phyloP scores from a whole-genome alignment of 305 asterid species.

The Vinca major region DNA sequence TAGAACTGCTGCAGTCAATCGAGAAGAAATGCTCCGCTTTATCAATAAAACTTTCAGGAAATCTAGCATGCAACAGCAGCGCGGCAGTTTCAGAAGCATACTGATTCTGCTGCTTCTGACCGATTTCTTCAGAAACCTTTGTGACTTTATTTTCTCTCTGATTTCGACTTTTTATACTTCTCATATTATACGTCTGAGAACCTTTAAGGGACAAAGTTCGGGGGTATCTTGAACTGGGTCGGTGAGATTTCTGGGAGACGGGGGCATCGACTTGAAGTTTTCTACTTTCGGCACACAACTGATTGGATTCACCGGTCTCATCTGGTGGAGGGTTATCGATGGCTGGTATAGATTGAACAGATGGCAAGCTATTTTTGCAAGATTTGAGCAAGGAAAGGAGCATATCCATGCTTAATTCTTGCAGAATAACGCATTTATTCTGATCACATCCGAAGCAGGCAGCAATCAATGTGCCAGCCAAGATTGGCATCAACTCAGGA shows the following conservation, averaged over 20 bases:
- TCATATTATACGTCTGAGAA: slow-evolving; percentile 19
- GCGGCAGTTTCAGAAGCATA: slow-evolving; percentile 36
- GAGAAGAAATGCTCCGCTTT: slow-evolving; percentile 74
- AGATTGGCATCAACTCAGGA: slow-evolving; percentile 81
- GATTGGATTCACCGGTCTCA: slow-evolving; percentile 39
- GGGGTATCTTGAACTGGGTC: slow-evolving; percentile 29
- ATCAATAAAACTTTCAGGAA: slow-evolving; percentile 59
- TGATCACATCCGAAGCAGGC: slow-evolving; percentile 88
- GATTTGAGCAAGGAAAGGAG: slow-evolving; percentile 76
- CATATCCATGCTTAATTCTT: slow-evolving; percentile 97
- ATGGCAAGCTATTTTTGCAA: slow-evolving; percentile 42
- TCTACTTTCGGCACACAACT: slow-evolving; percentile 35
- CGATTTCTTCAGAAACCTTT: slow-evolving; percentile 51
- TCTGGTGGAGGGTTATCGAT: slow-evolving; percentile 25
- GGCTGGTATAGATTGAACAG: slow-evolving; percentile 13
- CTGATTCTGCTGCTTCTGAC: slow-evolving; percentile 27
- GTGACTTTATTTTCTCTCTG: slow-evolving; percentile 46
- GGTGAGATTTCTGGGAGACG: slow-evolving; percentile 37
- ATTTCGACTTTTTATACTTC: slow-evolving; percentile 40
- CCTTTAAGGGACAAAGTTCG: slow-evolving; percentile 45
- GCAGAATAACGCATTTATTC: slow-evolving; percentile 86
- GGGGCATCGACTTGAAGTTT: slow-evolving; percentile 39
- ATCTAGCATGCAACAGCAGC: slow-evolving; percentile 60
- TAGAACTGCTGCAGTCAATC: slow-evolving; percentile 29
- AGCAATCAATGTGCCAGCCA: slow-evolving; percentile 80